Base-by-base conservation (phyloP, 2,329 filamentous ascomycete species). In the Aspergillus sp. region DNA sequence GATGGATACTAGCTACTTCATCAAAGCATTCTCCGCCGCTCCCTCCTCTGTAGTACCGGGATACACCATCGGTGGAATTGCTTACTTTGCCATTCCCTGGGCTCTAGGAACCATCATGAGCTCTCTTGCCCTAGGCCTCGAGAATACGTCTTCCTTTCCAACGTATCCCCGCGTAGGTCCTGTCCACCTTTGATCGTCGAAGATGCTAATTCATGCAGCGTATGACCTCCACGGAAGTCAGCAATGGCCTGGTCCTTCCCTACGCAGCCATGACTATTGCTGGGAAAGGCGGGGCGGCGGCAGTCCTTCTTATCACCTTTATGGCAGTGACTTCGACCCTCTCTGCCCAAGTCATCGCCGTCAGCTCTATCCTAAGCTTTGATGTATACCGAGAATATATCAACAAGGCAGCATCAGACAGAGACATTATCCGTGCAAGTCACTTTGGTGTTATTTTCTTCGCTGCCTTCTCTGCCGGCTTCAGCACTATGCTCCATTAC, bases 41-140 rank as follows among this genome's bases (percentile, higher is more conserved):
- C 80, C 77, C 0, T 71, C 77, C 1, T 78, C 82, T 0, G 82
- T 81, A 0, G 81, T 84, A 0, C 82, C 81, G 0, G 82, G 83
- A 0, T 85, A 85, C 59, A 76, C 78, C 3, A 70, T 84, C 11
- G 83, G 83, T 0, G 83, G 82, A 0, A 78, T 84, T 13, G 78
- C 81, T 0, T 85, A 83, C 60, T 85, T 85, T 54, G 78, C 80
- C 0, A 82, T 85, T 10, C 83, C 83, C 0, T 84, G 81, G 81
- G 79, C 77, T 1, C 71, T 85, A 0, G 83, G 82, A 1, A 84
- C 83, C 0, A 67, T 84, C 0, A 81, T 82, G 71, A 80, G 81
- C 53, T 78, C 80, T 6, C 73, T 80, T 0, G 82, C 81, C 0
- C 67, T 84, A 0, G 82, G 76, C 0, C 68, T 85, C 0, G 82